A percentile compares a stretch with the other conserved stretches of the same genome.
These are phyloP conservation scores for Exserohilum turcica DNA, from an alignment of 2,329 filamentous ascomycete genomes.

Conservation along the genomic window DNA sequence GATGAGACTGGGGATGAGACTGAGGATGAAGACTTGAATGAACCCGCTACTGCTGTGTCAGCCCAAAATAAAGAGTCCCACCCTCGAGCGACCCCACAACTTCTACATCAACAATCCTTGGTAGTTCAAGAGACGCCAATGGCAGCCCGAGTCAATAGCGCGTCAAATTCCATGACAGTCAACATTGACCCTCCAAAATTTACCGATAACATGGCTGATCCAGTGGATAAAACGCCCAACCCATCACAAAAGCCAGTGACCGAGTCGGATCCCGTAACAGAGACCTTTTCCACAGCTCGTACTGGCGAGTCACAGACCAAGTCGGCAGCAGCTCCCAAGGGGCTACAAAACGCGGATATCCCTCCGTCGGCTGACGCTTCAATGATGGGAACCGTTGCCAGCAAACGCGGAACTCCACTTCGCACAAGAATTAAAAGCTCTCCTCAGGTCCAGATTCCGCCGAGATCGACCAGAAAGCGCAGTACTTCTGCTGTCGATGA, in stretches of 20 bases:
- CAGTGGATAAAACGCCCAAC: conserved; percentile 1
- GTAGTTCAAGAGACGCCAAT: conserved; percentile 44
- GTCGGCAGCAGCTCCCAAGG: neutral
- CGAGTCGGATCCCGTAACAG: neutral
- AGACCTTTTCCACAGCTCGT: conserved; percentile 24
- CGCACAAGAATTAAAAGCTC: neutral
- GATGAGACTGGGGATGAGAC: conserved; percentile 30
- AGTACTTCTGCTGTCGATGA: conserved; percentile 8
- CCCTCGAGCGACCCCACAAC: conserved; percentile 29
- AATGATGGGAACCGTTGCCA: neutral
- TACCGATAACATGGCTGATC: neutral
- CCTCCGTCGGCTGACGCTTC: neutral
- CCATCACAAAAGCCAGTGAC: neutral
- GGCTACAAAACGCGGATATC: neutral
- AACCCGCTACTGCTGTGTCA: conserved; percentile 26
- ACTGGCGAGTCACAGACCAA: conserved; percentile 20
- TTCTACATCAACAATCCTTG: conserved; percentile 30
- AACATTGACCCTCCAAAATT: conserved; percentile 3
- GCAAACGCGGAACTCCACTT: neutral
- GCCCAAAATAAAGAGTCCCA: conserved; percentile 19
- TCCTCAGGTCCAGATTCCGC: conserved; percentile 13
- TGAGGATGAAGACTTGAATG: conserved; percentile 32
- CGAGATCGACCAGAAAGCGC: conserved; percentile 20
- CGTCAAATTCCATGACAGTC: neutral
- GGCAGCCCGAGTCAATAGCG: conserved; percentile 18